Evolutionary conservation across 1,139 yeast species (phyloP).

Genomic region (Zhuliangozyma blackwelliae): DNA sequence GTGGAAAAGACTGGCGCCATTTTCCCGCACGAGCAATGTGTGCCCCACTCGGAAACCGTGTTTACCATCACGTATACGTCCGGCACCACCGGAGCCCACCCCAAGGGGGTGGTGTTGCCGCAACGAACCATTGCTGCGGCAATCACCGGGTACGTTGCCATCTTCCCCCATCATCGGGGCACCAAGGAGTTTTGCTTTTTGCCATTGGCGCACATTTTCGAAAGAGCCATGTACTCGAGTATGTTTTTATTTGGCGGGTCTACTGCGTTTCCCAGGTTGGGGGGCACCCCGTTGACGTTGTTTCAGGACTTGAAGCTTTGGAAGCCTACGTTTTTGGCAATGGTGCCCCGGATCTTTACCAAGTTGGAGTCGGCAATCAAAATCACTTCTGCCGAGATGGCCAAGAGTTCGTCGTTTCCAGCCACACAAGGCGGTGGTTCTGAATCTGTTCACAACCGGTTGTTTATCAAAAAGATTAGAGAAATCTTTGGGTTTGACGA

Average conservation of each 20-base stretch:
- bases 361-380: constrained; percentile 54
- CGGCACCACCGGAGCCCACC: constrained; percentile 40
- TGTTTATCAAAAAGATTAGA: constrained; percentile 50
- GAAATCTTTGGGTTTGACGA: constrained; percentile 56
- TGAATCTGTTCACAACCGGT: constrained; percentile 42
- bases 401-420: too few relatives aligned
- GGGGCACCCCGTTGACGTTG: constrained; percentile 41
- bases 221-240: constrained; percentile 30
- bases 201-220: constrained; percentile 40
- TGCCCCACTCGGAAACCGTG: constrained; percentile 26
- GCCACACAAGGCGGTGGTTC: constrained; percentile 28
- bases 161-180: constrained; percentile 12
- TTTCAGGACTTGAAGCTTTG: constrained; percentile 53
- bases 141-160: constrained; percentile 4
- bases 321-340: constrained; percentile 50
- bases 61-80: constrained; percentile 41
- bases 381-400: constrained; percentile 38
- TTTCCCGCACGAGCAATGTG: constrained; percentile 19
- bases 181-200: constrained; percentile 22
- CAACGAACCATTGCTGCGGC: constrained; percentile 29
- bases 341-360: constrained; percentile 66
- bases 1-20: constrained; percentile 25
- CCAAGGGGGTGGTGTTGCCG: constrained; percentile 37
- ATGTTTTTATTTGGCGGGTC: constrained; percentile 31
- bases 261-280: constrained; percentile 43